Evolutionary conservation across 495 filamentous ascomycete genomes (phyloP).

Genomic region (Aspergillus nidulans): DNA sequence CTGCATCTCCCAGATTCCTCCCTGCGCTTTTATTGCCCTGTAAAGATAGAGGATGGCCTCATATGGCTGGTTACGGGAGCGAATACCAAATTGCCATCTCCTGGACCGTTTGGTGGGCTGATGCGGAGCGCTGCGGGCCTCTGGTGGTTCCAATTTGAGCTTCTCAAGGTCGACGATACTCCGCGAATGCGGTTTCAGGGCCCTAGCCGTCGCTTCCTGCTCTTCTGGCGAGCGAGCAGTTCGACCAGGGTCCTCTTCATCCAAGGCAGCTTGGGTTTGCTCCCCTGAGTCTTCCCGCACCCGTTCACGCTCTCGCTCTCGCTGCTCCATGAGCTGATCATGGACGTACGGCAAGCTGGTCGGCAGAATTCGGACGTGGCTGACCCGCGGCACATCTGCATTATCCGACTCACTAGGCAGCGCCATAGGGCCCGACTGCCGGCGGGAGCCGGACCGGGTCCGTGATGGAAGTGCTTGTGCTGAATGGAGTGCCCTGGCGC

Average conservation of each 20-base stretch:
- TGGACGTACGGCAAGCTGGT: constrained; percentile 88
- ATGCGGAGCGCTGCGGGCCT: constrained; percentile 55
- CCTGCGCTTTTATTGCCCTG: constrained; percentile 79
- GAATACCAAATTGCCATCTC: constrained; percentile 97
- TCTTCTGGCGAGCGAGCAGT: constrained; percentile 61
- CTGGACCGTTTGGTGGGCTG: constrained; percentile 65
- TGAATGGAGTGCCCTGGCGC: constrained; percentile 18
- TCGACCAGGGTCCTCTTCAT: constrained; percentile 45
- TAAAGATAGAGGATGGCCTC: constrained; percentile 94
- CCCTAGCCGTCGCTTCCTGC: constrained; percentile 67
- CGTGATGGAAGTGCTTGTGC: constrained; percentile 16
- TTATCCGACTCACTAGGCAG: constrained; percentile 28
- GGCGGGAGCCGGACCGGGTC: constrained; percentile 26
- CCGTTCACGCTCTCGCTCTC: constrained; percentile 43
- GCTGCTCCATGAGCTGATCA: constrained; percentile 77
- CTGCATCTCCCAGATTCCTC: constrained; percentile 71
- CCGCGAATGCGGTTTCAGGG: constrained; percentile 76
- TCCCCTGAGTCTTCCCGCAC: constrained; percentile 29
- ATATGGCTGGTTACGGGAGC: constrained; percentile 85
- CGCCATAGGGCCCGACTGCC: constrained; percentile 23
- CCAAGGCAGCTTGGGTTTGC: constrained; percentile 18
- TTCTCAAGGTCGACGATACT: constrained; percentile 51
- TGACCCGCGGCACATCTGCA: constrained; percentile 44
- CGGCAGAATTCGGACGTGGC: constrained; percentile 83
- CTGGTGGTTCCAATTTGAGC: constrained; percentile 61